Percentiles rank a stretch among this genome's conserved stretches.
These are phyloP conservation scores for Candida palmyrensis DNA, from an alignment of 805 yeast species.

Conservation along the genomic window DNA sequence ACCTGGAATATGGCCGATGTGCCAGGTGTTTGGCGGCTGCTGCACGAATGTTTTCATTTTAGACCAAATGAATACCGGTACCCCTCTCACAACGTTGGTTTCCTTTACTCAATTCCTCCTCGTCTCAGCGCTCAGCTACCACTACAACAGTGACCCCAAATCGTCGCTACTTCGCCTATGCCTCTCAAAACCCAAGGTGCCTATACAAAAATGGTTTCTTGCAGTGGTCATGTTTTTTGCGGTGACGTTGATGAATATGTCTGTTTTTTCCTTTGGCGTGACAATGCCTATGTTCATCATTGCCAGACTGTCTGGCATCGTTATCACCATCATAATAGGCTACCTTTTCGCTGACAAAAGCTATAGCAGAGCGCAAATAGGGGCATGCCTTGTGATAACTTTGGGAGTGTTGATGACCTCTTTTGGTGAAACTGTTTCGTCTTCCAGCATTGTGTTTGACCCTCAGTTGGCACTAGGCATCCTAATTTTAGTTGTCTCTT, in stretches of 20 bases:
- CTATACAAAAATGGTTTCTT: slow-evolving; percentile 38
- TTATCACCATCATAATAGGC: slow-evolving; percentile 57
- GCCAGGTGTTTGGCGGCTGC: slow-evolving; percentile 64
- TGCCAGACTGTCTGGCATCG: slow-evolving; percentile 59
- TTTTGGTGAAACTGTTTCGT: no score
- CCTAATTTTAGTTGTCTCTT: slow-evolving; percentile 39
- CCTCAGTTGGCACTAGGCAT: no score
- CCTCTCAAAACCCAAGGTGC: slow-evolving; percentile 31
- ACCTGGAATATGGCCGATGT: not conserved
- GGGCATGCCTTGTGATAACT: slow-evolving; percentile 48
- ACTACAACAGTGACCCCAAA: slow-evolving; percentile 25
- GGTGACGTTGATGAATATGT: slow-evolving; percentile 51
- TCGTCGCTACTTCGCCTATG: slow-evolving; percentile 16
- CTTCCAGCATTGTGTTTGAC: no score
- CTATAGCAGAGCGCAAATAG: slow-evolving; percentile 42
- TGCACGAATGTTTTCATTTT: slow-evolving; percentile 64
- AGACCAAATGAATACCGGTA: slow-evolving; percentile 38
- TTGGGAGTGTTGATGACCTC: slow-evolving; percentile 48
- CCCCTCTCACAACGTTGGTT: slow-evolving; percentile 42
- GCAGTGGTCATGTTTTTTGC: slow-evolving; percentile 48
- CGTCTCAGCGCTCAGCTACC: slow-evolving; percentile 42
- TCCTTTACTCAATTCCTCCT: slow-evolving; percentile 56
- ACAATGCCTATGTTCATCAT: slow-evolving; percentile 66
- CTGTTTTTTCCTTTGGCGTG: slow-evolving; percentile 51
- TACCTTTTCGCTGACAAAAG: slow-evolving; percentile 36